Percentiles rank a stretch among this genome's conserved stretches.
phyloP scores from a whole-genome alignment of 2,329 filamentous ascomycete genomes.

The Thermothelomyces thermophilus region DNA sequence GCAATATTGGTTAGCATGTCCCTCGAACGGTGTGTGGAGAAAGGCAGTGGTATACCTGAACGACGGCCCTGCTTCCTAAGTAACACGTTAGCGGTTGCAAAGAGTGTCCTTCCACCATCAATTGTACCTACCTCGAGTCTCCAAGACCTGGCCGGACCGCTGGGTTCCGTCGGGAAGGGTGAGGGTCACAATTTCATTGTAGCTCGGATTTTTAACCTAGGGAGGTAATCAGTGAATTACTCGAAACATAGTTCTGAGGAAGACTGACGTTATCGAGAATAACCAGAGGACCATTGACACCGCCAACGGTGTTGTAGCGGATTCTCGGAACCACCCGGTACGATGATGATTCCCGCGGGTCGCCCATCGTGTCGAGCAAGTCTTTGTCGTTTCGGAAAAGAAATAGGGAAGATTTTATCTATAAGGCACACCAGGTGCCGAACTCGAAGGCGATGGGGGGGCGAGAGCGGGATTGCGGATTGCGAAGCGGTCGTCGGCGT shows the following conservation, averaged over 20 bases:
- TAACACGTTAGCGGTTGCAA: conserved; percentile 1
- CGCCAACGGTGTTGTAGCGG: conserved; percentile 96
- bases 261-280: conserved; percentile 84
- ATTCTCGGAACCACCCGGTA: conserved; percentile 58
- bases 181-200: conserved; percentile 95
- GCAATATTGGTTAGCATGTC: conserved; percentile 28
- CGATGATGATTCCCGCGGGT: conserved; percentile 53
- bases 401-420: neutral
- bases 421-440: conserved; percentile 18
- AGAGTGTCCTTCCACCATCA: conserved; percentile 11
- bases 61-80: conserved; percentile 82
- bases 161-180: conserved; percentile 93
- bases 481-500: conserved; percentile 13
- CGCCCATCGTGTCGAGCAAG: conserved; percentile 39
- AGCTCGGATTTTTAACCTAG: conserved; percentile 94
- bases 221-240: conserved; percentile 23
- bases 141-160: conserved; percentile 90
- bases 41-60: conserved; percentile 61
- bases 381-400: neutral
- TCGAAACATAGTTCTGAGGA: conserved; percentile 1
- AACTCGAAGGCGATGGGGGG: conserved; percentile 9
- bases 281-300: conserved; percentile 95
- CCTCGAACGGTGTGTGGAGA: neutral
- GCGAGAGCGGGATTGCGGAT: conserved; percentile 1
- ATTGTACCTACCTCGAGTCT: conserved; percentile 72